These are phyloP conservation scores for Blepharisma stoltei DNA, from an alignment of 73 alveolate genomes.

Conservation along the genomic window DNA sequence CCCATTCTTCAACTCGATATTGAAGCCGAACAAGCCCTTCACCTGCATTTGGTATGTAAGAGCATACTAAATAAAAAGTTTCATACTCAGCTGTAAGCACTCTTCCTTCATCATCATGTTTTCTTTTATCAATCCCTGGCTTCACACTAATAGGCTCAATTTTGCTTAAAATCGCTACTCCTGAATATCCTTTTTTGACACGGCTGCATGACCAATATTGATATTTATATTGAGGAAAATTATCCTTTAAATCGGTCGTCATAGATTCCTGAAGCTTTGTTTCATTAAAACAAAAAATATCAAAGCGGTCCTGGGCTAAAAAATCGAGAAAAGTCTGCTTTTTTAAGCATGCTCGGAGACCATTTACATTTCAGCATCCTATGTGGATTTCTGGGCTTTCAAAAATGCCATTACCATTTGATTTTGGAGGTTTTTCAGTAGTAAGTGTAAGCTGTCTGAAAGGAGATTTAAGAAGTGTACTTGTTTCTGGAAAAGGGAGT, in stretches of 20 bases:
- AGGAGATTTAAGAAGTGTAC: no score
- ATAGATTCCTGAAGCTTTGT: slow-evolving; percentile 64
- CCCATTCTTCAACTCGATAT: slow-evolving; percentile 90
- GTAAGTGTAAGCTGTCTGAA: no score
- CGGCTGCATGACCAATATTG: slow-evolving; percentile 79
- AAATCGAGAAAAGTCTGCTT: slow-evolving; percentile 58
- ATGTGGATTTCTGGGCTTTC: slow-evolving; percentile 25
- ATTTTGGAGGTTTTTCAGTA: no score
- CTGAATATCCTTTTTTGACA: slow-evolving; percentile 86
- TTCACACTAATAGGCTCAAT: slow-evolving; percentile 70
- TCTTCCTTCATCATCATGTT: slow-evolving; percentile 93
- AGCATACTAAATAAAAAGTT: slow-evolving; percentile 81
- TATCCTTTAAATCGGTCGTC: background rate
- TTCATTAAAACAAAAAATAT: slow-evolving; percentile 82
- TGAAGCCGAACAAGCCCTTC: slow-evolving; percentile 75
- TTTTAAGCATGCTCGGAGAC: slow-evolving; percentile 79
- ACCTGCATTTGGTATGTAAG: slow-evolving; percentile 94
- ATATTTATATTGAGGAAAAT: slow-evolving; percentile 27
- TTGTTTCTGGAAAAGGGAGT: no score
- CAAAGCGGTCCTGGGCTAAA: slow-evolving; percentile 61
- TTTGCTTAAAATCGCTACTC: slow-evolving; percentile 86
- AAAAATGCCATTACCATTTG: no score
- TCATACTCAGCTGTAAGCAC: slow-evolving; percentile 86
- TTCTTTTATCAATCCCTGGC: slow-evolving; percentile 68
- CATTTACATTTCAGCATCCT: slow-evolving; percentile 85